These are phyloP conservation scores for Pelargonium fulgidum DNA, from an alignment of 441 rosid genomes.

Conservation along the genomic window DNA sequence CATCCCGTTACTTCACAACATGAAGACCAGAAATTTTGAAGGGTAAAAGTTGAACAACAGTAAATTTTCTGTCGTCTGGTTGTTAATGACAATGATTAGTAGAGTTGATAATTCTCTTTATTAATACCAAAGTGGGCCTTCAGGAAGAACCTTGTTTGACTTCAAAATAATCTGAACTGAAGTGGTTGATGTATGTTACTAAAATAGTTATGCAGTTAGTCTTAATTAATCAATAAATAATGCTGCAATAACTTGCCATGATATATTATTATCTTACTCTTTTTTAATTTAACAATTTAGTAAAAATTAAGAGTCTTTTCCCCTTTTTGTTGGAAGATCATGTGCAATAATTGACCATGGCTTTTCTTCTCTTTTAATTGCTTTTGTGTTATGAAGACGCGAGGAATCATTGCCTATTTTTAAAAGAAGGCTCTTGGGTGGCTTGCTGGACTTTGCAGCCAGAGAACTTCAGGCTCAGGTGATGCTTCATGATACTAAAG, in stretches of 20 bases:
- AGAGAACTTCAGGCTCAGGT: constrained; percentile 99
- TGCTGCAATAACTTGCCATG: not conserved
- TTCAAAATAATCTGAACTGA: not conserved
- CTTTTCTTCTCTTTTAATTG: constrained; percentile 15
- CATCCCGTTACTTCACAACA: too few relatives aligned
- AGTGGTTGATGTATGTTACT: not conserved
- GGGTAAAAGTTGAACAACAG: not conserved
- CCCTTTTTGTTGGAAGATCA: constrained; percentile 10
- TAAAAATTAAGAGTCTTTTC: not conserved
- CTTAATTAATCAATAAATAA: not conserved
- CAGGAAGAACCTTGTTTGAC: not conserved
- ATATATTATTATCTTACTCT: not conserved
- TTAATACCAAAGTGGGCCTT: too few relatives aligned
- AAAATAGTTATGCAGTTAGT: not conserved
- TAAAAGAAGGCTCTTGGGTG: constrained; percentile 95
- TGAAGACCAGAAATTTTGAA: not conserved
- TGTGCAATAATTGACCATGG: constrained; percentile 12
- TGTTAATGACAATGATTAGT: not conserved
- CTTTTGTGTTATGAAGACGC: constrained; percentile 55
- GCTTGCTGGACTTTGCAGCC: constrained; percentile 94
- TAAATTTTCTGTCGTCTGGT: not conserved
- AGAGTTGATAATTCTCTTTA: not conserved
- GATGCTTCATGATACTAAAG: constrained; percentile 17
- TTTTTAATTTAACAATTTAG: not conserved
- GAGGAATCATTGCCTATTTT: constrained; percentile 95